Conservation (phyloP, 1,284 basidiomycete genomes). For the Apiotrichum domesticum region DNA sequence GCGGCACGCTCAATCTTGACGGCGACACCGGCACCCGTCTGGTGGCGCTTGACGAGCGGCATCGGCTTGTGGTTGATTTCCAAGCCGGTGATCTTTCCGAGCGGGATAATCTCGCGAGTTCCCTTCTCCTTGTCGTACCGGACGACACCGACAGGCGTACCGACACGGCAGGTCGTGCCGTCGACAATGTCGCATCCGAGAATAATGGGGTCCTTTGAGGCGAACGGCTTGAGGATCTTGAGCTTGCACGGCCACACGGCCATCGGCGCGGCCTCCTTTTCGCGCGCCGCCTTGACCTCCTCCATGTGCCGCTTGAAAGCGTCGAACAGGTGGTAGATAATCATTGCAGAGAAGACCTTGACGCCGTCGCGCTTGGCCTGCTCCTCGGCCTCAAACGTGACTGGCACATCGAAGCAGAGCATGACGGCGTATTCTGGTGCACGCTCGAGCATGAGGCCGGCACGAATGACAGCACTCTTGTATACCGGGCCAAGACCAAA, state of each 20-base stretch:
- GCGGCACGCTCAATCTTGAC: constrained; percentile 98
- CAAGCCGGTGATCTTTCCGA: constrained; percentile 91
- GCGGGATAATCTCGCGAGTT: constrained; percentile 82
- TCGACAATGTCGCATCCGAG: constrained; percentile 95
- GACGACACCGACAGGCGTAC: constrained; percentile 92
- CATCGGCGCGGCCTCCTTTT: constrained; percentile 83
- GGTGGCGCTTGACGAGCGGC: constrained; percentile 61
- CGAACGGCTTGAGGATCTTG: constrained; percentile 86
- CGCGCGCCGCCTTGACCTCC: constrained; percentile 88
- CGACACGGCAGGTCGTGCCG: constrained; percentile 74
- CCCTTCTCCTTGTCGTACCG: constrained; percentile 72
- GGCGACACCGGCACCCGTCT: constrained; percentile 59
- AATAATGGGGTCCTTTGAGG: constrained; percentile 96
- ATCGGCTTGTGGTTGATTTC: constrained; percentile 90
- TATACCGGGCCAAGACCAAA: constrained; percentile 98
- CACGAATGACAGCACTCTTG: constrained; percentile 91
- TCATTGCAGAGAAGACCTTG: constrained; percentile 74
- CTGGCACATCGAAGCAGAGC: constrained; percentile 89
- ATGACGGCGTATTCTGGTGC: constrained; percentile 93
- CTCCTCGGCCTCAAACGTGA: constrained; percentile 81
- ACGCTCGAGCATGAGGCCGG: constrained; percentile 91
- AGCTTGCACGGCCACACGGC: constrained; percentile 97
- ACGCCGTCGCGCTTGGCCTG: constrained; percentile 91
- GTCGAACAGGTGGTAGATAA: constrained; percentile 98
- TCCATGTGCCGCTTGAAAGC: constrained; percentile 94